Evolutionary conservation across 2,329 filamentous ascomycete genomes (phyloP).

Genomic region (Epichloe typhina): DNA sequence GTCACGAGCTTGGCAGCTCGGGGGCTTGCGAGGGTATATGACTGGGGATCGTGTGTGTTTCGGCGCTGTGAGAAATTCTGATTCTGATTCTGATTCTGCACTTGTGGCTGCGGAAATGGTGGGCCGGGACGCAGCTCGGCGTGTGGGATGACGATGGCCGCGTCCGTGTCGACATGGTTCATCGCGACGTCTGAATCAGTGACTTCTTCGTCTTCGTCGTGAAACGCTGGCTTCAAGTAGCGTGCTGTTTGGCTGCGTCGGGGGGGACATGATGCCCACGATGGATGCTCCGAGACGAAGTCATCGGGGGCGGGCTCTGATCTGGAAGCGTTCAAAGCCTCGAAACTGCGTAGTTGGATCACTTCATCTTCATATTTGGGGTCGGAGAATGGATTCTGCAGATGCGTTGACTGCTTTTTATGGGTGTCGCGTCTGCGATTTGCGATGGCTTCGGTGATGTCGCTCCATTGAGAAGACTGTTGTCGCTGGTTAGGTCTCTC

Average conservation of each 20-base stretch:
- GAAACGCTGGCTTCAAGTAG: not conserved
- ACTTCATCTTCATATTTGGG: slow-evolving; percentile 4
- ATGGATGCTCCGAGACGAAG: slow-evolving; percentile 5
- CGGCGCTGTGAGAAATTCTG: not conserved
- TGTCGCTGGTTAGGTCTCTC: not conserved
- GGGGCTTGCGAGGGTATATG: not conserved
- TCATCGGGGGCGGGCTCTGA: not conserved
- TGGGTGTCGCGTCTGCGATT: not conserved
- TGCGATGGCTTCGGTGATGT: not conserved
- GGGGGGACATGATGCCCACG: not conserved
- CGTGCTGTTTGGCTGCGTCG: slow-evolving; percentile 1
- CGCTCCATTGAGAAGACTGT: slow-evolving; percentile 4
- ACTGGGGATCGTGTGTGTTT: not conserved
- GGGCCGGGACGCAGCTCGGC: not conserved
- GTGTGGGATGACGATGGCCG: not conserved
- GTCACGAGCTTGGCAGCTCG: not conserved
- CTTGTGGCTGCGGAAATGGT: not conserved
- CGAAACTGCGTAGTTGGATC: slow-evolving; percentile 1
- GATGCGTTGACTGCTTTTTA: not conserved
- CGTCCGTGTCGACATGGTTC: slow-evolving; percentile 7
- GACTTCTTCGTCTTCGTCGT: slow-evolving; percentile 10
- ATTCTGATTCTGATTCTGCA: not conserved
- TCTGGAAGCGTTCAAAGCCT: not conserved
- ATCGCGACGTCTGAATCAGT: slow-evolving; percentile 19
- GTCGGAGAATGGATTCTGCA: slow-evolving; percentile 5